Evolutionary conservation across 2,329 filamentous ascomycete species (phyloP).

Genomic region (Ophiosphaerella herpotricha): DNA sequence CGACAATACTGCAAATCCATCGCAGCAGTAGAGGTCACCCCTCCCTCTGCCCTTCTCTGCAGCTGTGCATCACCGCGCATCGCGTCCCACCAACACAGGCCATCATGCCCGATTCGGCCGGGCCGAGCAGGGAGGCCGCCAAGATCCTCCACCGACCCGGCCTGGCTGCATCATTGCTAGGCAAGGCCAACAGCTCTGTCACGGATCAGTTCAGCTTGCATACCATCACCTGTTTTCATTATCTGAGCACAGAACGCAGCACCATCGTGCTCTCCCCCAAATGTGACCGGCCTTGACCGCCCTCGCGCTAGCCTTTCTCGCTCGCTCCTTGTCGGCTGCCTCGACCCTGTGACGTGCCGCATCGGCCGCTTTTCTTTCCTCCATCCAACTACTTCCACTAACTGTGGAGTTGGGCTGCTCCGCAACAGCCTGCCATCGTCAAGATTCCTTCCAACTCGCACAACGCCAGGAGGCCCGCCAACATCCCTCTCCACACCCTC

Average conservation of each 20-base stretch:
- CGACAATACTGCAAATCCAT: too few species aligned
- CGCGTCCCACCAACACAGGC: slow-evolving; percentile 1
- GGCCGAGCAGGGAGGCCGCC: slow-evolving; percentile 8
- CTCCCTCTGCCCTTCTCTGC: not conserved
- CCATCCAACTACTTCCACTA: slow-evolving; percentile 24
- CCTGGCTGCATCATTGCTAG: slow-evolving; percentile 1
- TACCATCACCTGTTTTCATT: slow-evolving; percentile 21
- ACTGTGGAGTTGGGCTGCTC: slow-evolving; percentile 45
- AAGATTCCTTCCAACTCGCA: slow-evolving; percentile 81
- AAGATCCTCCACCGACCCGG: not conserved
- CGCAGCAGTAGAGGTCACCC: too few species aligned
- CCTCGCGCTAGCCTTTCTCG: slow-evolving; percentile 22
- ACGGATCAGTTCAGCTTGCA: slow-evolving; percentile 7
- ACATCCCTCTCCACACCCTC: slow-evolving; percentile 85
- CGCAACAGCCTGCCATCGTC: slow-evolving; percentile 67
- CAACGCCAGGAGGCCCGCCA: slow-evolving; percentile 71
- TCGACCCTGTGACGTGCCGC: slow-evolving; percentile 40
- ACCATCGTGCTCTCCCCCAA: slow-evolving; percentile 29
- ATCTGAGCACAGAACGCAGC: slow-evolving; percentile 32
- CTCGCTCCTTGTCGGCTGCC: slow-evolving; percentile 7
- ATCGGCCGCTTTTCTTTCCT: slow-evolving; percentile 26
- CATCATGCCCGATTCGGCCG: slow-evolving; percentile 7
- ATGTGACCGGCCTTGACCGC: slow-evolving; percentile 45
- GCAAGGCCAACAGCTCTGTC: slow-evolving; percentile 9
- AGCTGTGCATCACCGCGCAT: slow-evolving; percentile 15